Evolutionary conservation across 2,329 filamentous ascomycete genomes (phyloP).

Genomic region (Dactylellina cionopaga): DNA sequence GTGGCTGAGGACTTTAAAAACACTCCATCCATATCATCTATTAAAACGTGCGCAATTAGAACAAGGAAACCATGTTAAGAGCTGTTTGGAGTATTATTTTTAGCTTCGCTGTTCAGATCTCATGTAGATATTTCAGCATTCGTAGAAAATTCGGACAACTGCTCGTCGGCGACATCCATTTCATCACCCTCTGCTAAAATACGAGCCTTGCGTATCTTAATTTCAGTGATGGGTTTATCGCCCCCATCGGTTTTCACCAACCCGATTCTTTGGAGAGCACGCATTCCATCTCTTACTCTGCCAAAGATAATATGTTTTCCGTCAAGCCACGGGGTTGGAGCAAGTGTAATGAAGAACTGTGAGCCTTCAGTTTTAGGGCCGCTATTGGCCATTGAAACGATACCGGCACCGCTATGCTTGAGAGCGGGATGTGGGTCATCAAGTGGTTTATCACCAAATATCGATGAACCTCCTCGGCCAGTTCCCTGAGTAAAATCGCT

Average conservation of each 20-base stretch:
- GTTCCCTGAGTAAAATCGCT: conserved; percentile 66
- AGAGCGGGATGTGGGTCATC: conserved; percentile 83
- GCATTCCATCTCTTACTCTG: conserved; percentile 82
- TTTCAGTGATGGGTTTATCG: conserved; percentile 81
- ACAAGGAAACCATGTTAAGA: no score
- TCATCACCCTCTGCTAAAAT: conserved; percentile 71
- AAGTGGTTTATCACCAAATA: conserved; percentile 92
- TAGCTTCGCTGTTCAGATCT: neutral
- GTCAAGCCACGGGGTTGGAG: conserved; percentile 94
- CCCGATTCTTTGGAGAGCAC: conserved; percentile 86
- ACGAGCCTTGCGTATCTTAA: conserved; percentile 79
- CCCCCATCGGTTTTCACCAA: conserved; percentile 83
- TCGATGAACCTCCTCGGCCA: conserved; percentile 84
- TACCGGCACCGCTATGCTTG: conserved; percentile 90
- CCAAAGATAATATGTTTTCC: conserved; percentile 98
- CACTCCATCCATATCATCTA: no score
- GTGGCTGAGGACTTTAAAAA: no score
- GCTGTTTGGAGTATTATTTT: no score
- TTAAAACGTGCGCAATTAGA: no score
- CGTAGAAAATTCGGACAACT: neutral
- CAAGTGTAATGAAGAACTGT: conserved; percentile 95
- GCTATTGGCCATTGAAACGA: conserved; percentile 96
- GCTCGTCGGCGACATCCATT: neutral
- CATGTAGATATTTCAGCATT: neutral
- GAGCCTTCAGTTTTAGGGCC: conserved; percentile 92